Evolutionary conservation across 352 stramenopile genomes (phyloP).

Genomic region (Globisporangium heterothallicum): DNA sequence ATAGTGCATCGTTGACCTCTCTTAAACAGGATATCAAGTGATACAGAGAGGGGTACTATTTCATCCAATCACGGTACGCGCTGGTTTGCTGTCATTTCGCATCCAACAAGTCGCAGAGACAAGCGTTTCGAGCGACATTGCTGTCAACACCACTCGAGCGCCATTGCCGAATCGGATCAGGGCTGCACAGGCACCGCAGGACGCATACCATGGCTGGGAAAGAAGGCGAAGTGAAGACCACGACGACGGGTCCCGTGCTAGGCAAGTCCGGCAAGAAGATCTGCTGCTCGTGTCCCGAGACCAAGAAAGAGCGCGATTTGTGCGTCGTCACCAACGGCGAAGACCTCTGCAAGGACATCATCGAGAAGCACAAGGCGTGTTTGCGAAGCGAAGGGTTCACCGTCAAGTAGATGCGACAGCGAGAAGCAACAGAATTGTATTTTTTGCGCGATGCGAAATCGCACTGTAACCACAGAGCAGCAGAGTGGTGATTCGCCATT

Average conservation of each 20-base stretch:
- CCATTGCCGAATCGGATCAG: neutral
- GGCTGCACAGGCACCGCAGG: neutral
- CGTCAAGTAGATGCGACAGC: slow-evolving; percentile 63
- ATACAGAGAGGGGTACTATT: neutral
- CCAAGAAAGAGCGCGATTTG: slow-evolving; percentile 90
- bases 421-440: neutral
- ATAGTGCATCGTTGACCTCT: neutral
- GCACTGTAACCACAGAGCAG: no score
- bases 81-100: neutral
- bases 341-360: slow-evolving; percentile 92
- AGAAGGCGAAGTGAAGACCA: slow-evolving; percentile 19
- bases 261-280: slow-evolving; percentile 98
- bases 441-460: no score
- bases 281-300: slow-evolving; percentile 97
- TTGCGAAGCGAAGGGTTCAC: slow-evolving; percentile 95
- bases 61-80: slow-evolving; percentile 1
- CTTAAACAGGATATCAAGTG: neutral
- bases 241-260: slow-evolving; percentile 38
- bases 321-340: slow-evolving; percentile 91
- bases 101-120: slow-evolving; percentile 11
- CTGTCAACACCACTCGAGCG: no score
- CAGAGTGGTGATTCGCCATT: no score
- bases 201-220: slow-evolving; percentile 41
- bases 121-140: no score
- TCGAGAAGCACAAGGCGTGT: slow-evolving; percentile 97